A percentile compares a stretch with the other conserved stretches of the same genome.
These are phyloP conservation scores for Houttuynia cordata DNA, from an alignment of 164 flowering plant species.

Conservation along the genomic window DNA sequence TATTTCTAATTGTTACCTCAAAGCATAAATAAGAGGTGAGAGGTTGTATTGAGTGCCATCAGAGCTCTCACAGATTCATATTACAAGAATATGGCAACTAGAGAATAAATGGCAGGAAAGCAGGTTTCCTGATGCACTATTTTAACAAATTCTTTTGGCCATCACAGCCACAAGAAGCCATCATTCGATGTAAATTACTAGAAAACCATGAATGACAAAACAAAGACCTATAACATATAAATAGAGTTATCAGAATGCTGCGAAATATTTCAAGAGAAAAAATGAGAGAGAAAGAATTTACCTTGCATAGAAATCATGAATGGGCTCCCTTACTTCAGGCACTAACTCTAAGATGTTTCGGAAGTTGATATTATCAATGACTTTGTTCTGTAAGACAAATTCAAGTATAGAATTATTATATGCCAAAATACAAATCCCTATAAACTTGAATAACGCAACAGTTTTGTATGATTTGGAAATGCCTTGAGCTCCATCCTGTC, in stretches of 20 bases:
- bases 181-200: no score
- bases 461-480: slow-evolving; percentile 5
- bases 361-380: slow-evolving; percentile 83
- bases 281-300: slow-evolving; percentile 10
- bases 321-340: slow-evolving; percentile 95
- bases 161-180: no score
- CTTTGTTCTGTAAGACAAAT: slow-evolving; percentile 57
- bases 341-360: slow-evolving; percentile 91
- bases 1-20: no score
- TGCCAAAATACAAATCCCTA: background rate
- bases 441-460: background rate
- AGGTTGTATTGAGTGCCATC: no score
- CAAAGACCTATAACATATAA: no score
- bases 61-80: no score
- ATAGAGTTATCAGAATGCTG: background rate
- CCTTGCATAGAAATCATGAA: slow-evolving; percentile 94
- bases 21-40: no score
- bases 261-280: background rate
- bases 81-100: no score
- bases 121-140: no score
- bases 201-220: no score
- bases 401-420: background rate
- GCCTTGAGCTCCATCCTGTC: slow-evolving; percentile 91
- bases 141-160: no score
- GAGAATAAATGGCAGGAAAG: no score